Evolutionary conservation across 106 monocot species (phyloP), one percentile per base, ranked within the genome.

Genomic region (Agapanthus africanus): DNA sequence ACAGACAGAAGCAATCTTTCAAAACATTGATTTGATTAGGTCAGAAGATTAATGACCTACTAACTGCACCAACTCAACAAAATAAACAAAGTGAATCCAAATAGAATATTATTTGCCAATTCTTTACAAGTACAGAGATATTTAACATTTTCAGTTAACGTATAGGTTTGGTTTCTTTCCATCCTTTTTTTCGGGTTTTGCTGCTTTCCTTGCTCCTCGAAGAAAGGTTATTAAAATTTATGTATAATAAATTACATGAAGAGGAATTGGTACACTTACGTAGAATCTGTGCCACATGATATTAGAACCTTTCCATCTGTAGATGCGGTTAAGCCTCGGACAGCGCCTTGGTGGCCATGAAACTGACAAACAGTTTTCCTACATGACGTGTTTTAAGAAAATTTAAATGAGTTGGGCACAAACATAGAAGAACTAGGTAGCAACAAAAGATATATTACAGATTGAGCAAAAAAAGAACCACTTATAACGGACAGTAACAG

Each of bases 221-320:
- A n/a, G n/a, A n/a, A n/a, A n/a, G n/a, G n/a, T n/a, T n/a, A n/a
- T n/a, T n/a, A n/a, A n/a, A n/a, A n/a, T n/a, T n/a, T n/a, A n/a
- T n/a, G n/a, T n/a, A n/a, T n/a, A n/a, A n/a, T n/a, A 61, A 30
- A 14, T 0, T 39, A n/a, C 60, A 44, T 37, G 42, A 7, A 40
- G 44, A 16, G 62, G 3, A 7, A n/a, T 59, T n/a, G n/a, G n/a
- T 7, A 35, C 10, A 87, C 90, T 76, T 39, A 93, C 97, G 67
- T 90, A 82, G 78, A 79, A 81, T 99, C 97, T 35, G 77, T 79
- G 33, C 97, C 97, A 69, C 97, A 99, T 6, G 97, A 99, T 77
- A 99, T 67, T 11, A 99, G 92, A 79, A 80, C 37, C 25, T 79
- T 77, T 33, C 97, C 97, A 77, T 99, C 84, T 22, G 86, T 92